Percentiles rank a stretch among this genome's conserved stretches.
Conservation (phyloP, 108 stramenopile genomes). For the Nannochloropsis salina region DNA sequence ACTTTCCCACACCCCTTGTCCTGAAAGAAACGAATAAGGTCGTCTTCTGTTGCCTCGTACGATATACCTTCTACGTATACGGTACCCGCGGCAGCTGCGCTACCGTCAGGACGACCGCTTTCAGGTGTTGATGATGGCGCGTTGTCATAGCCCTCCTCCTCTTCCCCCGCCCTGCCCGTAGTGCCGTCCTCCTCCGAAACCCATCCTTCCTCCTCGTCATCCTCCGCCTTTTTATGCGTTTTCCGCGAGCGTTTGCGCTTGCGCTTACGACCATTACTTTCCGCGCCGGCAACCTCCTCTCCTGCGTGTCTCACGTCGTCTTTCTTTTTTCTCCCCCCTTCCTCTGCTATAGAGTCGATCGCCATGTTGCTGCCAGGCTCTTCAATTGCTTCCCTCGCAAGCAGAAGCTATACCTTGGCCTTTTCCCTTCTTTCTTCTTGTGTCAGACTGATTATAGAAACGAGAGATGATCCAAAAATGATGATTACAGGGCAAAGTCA, state of each 20-base stretch:
- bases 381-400: no score
- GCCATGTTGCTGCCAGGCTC: not conserved
- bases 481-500: no score
- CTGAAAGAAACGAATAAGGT: constrained; percentile 68
- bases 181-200: constrained; percentile 19
- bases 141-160: not conserved
- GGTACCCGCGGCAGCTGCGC: constrained; percentile 45
- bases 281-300: no score
- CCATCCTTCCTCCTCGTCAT: constrained; percentile 22
- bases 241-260: constrained; percentile 35
- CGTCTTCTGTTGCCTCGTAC: constrained; percentile 63
- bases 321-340: not conserved
- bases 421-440: no score
- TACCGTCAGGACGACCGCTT: not conserved
- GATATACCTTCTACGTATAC: constrained; percentile 87
- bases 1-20: constrained; percentile 56
- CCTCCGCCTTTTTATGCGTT: constrained; percentile 27
- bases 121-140: not conserved
- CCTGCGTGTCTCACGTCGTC: no score
- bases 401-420: no score
- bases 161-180: constrained; percentile 19
- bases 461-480: no score
- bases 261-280: constrained; percentile 18
- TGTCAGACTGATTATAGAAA: no score
- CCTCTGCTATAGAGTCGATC: not conserved